Conservation (phyloP, 176 grass and related monocot species). For the barley (Hordeum vulgare) region MorexV3_pseudomolecules_assembly NC_058518.1:51619657-51620156, state of each 20-base stretch:
- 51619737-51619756: not conserved
- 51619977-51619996: not conserved
- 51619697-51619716: not conserved
- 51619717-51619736: not conserved
- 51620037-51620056: conserved; percentile 28
- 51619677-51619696: conserved; percentile 9
- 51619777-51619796: not conserved
- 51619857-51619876: not conserved
- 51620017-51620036: conserved; percentile 44
- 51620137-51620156: not conserved
- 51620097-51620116: not conserved
- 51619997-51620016: not conserved
- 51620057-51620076: not conserved
- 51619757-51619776: not conserved
- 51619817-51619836: not conserved
- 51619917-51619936: conserved; percentile 41
- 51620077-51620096: not conserved
- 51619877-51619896: not conserved
- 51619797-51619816: not conserved
- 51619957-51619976: conserved; percentile 56
- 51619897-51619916: not conserved
- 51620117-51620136: not conserved
- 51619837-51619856: conserved; percentile 39
- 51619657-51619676: not conserved
- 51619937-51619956: conserved; percentile 81